These are phyloP conservation scores for Fusarium coffeatum DNA, from an alignment of 2,329 filamentous ascomycete species.

Conservation along the genomic window DNA sequence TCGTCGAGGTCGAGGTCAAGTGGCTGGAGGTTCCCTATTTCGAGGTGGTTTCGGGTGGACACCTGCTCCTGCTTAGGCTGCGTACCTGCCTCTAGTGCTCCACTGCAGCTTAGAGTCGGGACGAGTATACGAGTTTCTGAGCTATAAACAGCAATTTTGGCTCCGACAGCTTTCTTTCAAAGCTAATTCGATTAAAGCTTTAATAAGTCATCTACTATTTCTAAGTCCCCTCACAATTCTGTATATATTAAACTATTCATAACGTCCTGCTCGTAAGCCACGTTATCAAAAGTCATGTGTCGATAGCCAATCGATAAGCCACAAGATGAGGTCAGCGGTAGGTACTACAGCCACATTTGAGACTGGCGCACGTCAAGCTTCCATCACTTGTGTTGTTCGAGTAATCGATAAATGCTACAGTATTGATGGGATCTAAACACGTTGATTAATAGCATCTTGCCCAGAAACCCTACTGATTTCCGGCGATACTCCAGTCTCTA, in stretches of 20 bases:
- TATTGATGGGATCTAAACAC: not conserved
- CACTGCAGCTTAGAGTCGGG: slow-evolving; percentile 31
- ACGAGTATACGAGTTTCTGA: not conserved
- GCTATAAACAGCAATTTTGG: not conserved
- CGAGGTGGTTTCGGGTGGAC: slow-evolving; percentile 39
- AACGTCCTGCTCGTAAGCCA: slow-evolving; percentile 15
- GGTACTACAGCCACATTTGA: slow-evolving; percentile 13
- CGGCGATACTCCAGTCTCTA: not conserved
- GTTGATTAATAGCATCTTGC: not conserved
- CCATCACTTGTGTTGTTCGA: slow-evolving; percentile 2
- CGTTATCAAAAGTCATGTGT: slow-evolving; percentile 26
- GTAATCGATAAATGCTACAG: not conserved
- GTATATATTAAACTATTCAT: not conserved
- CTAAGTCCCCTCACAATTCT: too few relatives aligned
- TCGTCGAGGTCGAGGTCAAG: slow-evolving; percentile 41
- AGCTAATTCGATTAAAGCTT: not conserved
- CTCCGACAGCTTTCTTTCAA: not conserved
- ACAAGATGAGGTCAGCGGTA: slow-evolving; percentile 38
- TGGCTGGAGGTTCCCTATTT: slow-evolving; percentile 45
- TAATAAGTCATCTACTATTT: too few relatives aligned
- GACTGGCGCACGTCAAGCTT: slow-evolving; percentile 5
- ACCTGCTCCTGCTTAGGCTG: slow-evolving; percentile 25
- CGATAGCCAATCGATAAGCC: slow-evolving; percentile 14
- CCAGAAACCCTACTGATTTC: not conserved
- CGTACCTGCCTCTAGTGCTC: slow-evolving; percentile 38